Evolutionary conservation across 345 rosid species (phyloP).

Genomic region (Reutealis trisperma): DNA sequence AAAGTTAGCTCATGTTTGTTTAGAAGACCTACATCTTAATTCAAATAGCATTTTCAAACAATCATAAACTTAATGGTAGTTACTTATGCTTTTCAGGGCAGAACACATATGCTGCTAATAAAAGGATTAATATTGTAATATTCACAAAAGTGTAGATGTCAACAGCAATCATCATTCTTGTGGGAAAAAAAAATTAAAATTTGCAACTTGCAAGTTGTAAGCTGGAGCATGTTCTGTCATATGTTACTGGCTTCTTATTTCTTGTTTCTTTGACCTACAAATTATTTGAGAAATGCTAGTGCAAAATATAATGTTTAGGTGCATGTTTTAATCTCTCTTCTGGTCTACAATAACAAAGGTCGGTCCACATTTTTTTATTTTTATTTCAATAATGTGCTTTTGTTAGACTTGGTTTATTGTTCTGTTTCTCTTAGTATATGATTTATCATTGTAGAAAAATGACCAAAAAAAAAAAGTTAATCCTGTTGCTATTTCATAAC

Average conservation of each 20-base stretch:
- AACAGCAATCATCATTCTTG: too few species aligned
- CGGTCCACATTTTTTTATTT: too few species aligned
- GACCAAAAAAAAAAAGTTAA: neutral
- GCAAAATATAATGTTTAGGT: too few species aligned
- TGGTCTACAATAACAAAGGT: too few species aligned
- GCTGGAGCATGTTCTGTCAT: too few species aligned
- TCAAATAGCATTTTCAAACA: neutral
- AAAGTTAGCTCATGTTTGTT: slow-evolving; percentile 1
- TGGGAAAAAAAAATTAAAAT: too few species aligned
- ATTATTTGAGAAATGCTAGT: too few species aligned
- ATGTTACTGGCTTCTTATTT: too few species aligned
- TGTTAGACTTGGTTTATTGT: neutral
- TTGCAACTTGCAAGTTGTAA: too few species aligned
- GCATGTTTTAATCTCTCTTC: too few species aligned
- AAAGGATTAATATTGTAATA: neutral
- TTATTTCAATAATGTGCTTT: neutral
- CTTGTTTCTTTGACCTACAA: too few species aligned
- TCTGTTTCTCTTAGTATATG: neutral
- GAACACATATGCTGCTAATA: neutral
- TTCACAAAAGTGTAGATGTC: neutral
- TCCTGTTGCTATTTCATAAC: slow-evolving; percentile 7
- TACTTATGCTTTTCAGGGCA: neutral
- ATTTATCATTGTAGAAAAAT: neutral
- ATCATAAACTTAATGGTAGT: neutral
- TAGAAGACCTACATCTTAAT: neutral